Evolutionary conservation across 1,139 yeast species (phyloP).

Genomic region (Candida albicans): DNA sequence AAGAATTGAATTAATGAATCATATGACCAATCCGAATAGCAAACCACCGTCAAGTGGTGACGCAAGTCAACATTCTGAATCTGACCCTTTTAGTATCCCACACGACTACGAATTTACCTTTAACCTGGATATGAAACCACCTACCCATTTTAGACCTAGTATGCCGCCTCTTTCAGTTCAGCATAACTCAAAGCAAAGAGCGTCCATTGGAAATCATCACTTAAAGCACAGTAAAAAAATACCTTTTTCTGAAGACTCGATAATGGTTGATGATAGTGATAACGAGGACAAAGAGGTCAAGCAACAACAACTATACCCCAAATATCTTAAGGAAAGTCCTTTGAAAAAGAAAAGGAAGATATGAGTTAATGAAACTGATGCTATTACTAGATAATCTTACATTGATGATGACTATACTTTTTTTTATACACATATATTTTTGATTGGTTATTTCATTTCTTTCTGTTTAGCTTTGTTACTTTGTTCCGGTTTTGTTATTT

Average conservation of each 20-base stretch:
- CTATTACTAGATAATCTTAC: not conserved
- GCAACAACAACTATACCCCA: conserved; percentile 2
- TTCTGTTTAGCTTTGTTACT: not conserved
- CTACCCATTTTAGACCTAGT: conserved; percentile 44
- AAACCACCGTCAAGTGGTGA: not conserved
- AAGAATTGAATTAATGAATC: conserved; percentile 44
- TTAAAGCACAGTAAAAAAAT: conserved; percentile 9
- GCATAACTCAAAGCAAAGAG: conserved; percentile 22
- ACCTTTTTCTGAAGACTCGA: conserved; percentile 8
- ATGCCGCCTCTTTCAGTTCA: conserved; percentile 48
- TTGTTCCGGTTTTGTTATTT: too few species aligned
- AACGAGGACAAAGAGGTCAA: conserved; percentile 10
- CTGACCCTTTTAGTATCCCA: conserved; percentile 23
- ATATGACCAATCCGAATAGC: not conserved
- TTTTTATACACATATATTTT: too few species aligned
- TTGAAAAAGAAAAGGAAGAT: conserved; percentile 12
- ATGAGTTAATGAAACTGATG: not conserved
- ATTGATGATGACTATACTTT: not conserved
- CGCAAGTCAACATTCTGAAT: conserved; percentile 1
- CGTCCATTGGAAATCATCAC: conserved; percentile 2
- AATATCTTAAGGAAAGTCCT: conserved; percentile 10
- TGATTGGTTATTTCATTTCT: not conserved
- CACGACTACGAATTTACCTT: conserved; percentile 40
- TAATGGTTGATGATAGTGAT: conserved; percentile 8
- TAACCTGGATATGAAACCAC: conserved; percentile 29